Conservation (phyloP, 2,329 filamentous ascomycete genomes). For the Fusarium temperatum region DNA sequence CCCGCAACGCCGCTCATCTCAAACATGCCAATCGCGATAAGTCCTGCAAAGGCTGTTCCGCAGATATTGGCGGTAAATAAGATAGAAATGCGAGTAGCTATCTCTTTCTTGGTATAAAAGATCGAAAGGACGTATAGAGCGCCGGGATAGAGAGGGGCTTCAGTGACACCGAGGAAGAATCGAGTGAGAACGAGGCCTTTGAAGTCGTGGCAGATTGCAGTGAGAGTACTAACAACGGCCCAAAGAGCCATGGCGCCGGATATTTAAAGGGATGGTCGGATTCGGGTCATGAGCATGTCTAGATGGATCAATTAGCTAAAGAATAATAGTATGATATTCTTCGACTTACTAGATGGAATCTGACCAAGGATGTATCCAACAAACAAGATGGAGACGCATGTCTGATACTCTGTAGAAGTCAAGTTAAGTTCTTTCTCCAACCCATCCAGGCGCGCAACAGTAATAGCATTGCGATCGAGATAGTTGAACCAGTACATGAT, state of each 20-base stretch:
- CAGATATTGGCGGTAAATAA: constrained; percentile 53
- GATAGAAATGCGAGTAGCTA: constrained; percentile 53
- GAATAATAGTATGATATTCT: too few species aligned
- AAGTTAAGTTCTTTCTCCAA: constrained; percentile 62
- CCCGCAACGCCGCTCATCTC: constrained; percentile 37
- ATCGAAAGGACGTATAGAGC: constrained; percentile 56
- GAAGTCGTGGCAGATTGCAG: constrained; percentile 53
- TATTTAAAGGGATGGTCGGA: constrained; percentile 56
- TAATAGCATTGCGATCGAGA: constrained; percentile 64
- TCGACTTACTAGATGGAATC: constrained; percentile 45
- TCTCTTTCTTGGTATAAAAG: constrained; percentile 63
- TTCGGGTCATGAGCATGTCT: constrained; percentile 52
- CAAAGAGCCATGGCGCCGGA: constrained; percentile 49
- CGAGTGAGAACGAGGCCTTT: constrained; percentile 52
- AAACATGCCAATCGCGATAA: constrained; percentile 55
- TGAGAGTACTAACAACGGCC: constrained; percentile 53
- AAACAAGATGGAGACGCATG: constrained; percentile 48
- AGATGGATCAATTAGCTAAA: constrained; percentile 44
- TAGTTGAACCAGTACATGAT: constrained; percentile 53
- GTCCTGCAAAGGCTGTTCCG: constrained; percentile 52
- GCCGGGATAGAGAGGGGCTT: constrained; percentile 52
- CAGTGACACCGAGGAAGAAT: constrained; percentile 53
- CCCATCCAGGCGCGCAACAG: constrained; percentile 62
- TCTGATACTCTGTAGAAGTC: constrained; percentile 47
- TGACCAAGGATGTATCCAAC: constrained; percentile 48